Evolutionary conservation across 1,284 basidiomycete genomes (phyloP).

Genomic region (Pulveroboletus sp.): DNA sequence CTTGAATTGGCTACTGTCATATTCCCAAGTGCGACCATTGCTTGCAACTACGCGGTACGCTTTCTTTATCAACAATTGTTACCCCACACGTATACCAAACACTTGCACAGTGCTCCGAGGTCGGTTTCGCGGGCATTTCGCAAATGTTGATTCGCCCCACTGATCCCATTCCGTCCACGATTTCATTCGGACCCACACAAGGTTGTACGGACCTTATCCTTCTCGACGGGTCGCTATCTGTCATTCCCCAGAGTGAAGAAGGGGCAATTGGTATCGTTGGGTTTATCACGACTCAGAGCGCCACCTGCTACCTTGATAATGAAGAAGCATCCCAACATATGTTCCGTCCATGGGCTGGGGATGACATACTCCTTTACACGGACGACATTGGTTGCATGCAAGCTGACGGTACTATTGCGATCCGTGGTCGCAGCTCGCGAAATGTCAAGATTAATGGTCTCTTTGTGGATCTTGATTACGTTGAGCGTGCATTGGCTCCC

Average conservation of each 20-base stretch:
- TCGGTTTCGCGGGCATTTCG: conserved; percentile 36
- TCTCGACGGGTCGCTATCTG: conserved; percentile 26
- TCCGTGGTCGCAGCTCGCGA: conserved; percentile 32
- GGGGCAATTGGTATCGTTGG: conserved; percentile 30
- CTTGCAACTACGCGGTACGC: conserved; percentile 36
- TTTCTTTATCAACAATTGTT: neutral
- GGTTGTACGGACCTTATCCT: conserved; percentile 33
- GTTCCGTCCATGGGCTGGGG: conserved; percentile 30
- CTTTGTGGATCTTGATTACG: conserved; percentile 32
- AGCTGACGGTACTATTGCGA: conserved; percentile 30
- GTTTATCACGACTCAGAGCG: conserved; percentile 27
- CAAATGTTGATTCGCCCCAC: conserved; percentile 31
- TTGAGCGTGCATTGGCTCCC: conserved; percentile 31
- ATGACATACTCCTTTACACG: conserved; percentile 31
- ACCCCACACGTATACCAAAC: neutral
- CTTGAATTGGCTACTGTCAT: conserved; percentile 25
- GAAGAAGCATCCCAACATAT: conserved; percentile 30
- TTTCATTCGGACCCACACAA: conserved; percentile 30
- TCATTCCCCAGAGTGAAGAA: conserved; percentile 19
- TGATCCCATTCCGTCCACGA: conserved; percentile 27
- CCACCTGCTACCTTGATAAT: conserved; percentile 31
- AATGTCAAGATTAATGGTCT: conserved; percentile 34
- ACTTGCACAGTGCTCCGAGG: conserved; percentile 29
- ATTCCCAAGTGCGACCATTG: conserved; percentile 31
- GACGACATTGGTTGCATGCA: conserved; percentile 34